phyloP scores from a whole-genome alignment of 192 early-diverging fungal genomes.

The Mycoemilia scoparia region DNA sequence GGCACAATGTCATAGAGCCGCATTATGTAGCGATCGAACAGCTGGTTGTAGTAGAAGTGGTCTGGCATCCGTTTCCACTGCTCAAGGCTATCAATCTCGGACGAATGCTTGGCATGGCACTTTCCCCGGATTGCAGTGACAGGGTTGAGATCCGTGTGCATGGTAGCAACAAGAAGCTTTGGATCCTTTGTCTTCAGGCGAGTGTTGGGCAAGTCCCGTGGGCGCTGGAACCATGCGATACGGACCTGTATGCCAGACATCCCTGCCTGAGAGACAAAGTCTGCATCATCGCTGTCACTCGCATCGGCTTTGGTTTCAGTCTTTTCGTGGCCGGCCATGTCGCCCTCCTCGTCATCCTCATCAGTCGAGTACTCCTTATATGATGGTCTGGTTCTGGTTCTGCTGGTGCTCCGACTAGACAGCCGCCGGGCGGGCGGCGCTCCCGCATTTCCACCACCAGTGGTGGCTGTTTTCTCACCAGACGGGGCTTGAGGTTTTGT shows the following conservation, averaged over 20 bases:
- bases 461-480: conserved; percentile 3
- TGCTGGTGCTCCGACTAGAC: too few relatives aligned
- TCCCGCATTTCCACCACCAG: background rate
- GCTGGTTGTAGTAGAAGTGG: conserved; percentile 70
- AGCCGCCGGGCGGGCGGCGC: background rate
- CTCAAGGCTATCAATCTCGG: conserved; percentile 14
- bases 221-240: conserved; percentile 57
- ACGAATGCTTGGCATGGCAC: conserved; percentile 47
- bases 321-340: too few relatives aligned
- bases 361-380: conserved; percentile 6
- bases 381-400: background rate
- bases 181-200: conserved; percentile 43
- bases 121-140: conserved; percentile 63
- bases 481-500: background rate
- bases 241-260: too few relatives aligned
- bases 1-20: conserved; percentile 78
- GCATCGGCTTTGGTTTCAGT: conserved; percentile 9
- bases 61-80: conserved; percentile 33
- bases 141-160: conserved; percentile 77
- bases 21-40: conserved; percentile 81
- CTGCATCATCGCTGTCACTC: too few relatives aligned
- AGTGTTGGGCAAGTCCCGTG: conserved; percentile 49
- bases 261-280: too few relatives aligned
- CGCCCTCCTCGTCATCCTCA: conserved; percentile 5
- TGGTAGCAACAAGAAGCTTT: conserved; percentile 59